Base-by-base conservation (phyloP, 2,329 filamentous ascomycete genomes). In the Cucurbitaria berberidis region DNA sequence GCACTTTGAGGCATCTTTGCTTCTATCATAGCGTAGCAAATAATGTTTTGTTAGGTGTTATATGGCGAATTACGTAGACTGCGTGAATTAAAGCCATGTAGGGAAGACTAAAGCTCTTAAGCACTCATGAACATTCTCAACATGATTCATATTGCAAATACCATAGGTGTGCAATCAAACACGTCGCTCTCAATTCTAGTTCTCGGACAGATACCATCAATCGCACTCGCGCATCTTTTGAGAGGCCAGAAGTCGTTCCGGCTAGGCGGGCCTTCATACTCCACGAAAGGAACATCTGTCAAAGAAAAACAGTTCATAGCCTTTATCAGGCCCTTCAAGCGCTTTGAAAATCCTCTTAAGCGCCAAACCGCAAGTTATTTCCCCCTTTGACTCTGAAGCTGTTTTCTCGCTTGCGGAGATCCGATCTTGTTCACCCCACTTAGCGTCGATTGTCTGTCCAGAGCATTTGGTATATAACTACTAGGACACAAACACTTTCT, bases 331-430 rank as follows among this genome's bases (percentile, higher is more conserved):
- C 29, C 15, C 29, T 30, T 30, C 8, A 5, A 30, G 29, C 29
- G 29, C 29, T 13, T n/a, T n/a, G n/a, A n/a, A n/a, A n/a, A n/a
- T n/a, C n/a, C n/a, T n/a, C n/a, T n/a, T 15, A 26, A 15, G 43
- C 55, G 58, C 55, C 59, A 62, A 63, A 66, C 15, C 64, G 64
- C 64, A 63, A 67, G 54, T 22, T 58, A 52, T 58, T 64, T 50
- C 63, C 61, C n/a, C 38, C 52, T 54, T 58, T 18, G 19, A 27
- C 39, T 41, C 35, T 15, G 10, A 6, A 26, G n/a, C 16, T 21
- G 10, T n/a, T 30, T 22, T 10, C 36, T 48, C 22, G 30, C 36
- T 30, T 32, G 35, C 27, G 18, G 16, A 16, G 15, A 29, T 36
- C 2, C 13, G 39, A 35, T 38, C 22, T 27, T 30, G 35, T 21